These are phyloP conservation scores for Medicago truncatula DNA, from an alignment of 306 rosid species.

Conservation along the genomic window MtrunA17r5.0-ANR NC_053044.1:2879001-2879500, in stretches of 20 bases:
- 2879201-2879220: conserved; percentile 60
- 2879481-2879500: conserved; percentile 90
- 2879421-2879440: conserved; percentile 29
- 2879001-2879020: background rate
- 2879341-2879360: conserved; percentile 53
- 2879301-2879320: conserved; percentile 97
- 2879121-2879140: background rate
- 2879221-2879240: conserved; percentile 82
- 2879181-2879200: conserved; percentile 69
- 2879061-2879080: background rate
- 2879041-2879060: background rate
- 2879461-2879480: conserved; percentile 79
- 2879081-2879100: background rate
- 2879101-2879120: background rate
- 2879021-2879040: background rate
- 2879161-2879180: conserved; percentile 13
- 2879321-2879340: conserved; percentile 89
- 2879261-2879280: conserved; percentile 79
- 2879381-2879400: background rate
- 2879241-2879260: conserved; percentile 77
- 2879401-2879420: conserved; percentile 5
- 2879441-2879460: conserved; percentile 68
- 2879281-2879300: conserved; percentile 92
- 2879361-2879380: conserved; percentile 21
- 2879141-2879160: conserved; percentile 3